These are phyloP conservation scores for Herpetomonas tarakana DNA, from an alignment of 208 protist species.

Conservation along the genomic window DNA sequence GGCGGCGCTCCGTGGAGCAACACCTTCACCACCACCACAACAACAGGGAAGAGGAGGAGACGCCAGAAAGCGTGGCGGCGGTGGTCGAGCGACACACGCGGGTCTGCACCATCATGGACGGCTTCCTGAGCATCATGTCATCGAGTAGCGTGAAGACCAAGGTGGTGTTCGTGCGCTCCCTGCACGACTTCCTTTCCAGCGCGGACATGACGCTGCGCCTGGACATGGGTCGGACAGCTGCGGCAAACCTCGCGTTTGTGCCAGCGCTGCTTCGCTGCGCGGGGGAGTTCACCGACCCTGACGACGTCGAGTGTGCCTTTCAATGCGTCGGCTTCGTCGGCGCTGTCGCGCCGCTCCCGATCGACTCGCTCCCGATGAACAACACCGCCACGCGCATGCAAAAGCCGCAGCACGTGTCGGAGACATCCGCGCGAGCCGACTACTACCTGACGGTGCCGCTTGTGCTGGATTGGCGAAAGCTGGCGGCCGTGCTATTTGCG, in stretches of 20 bases:
- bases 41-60: not conserved
- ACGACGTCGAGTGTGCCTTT: conserved; percentile 57
- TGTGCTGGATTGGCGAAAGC: conserved; percentile 62
- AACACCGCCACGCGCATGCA: not conserved
- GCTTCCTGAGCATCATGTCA: conserved; percentile 69
- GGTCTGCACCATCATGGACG: conserved; percentile 20
- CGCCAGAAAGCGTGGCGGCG: not conserved
- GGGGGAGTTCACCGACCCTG: conserved; percentile 34
- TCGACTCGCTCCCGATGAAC: not conserved
- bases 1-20: not conserved
- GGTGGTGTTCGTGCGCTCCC: conserved; percentile 64
- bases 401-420: conserved; percentile 1
- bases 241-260: conserved; percentile 36
- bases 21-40: not conserved
- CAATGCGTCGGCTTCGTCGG: conserved; percentile 75
- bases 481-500: conserved; percentile 59
- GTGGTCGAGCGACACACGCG: conserved; percentile 3
- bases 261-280: conserved; percentile 63
- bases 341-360: conserved; percentile 28
- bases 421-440: not conserved
- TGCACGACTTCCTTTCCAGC: conserved; percentile 58
- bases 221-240: conserved; percentile 53
- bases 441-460: conserved; percentile 30
- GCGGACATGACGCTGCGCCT: conserved; percentile 28
- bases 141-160: conserved; percentile 73